Conservation (phyloP, 371 early-diverging fungal species). For the Coemansia linderi region DNA sequence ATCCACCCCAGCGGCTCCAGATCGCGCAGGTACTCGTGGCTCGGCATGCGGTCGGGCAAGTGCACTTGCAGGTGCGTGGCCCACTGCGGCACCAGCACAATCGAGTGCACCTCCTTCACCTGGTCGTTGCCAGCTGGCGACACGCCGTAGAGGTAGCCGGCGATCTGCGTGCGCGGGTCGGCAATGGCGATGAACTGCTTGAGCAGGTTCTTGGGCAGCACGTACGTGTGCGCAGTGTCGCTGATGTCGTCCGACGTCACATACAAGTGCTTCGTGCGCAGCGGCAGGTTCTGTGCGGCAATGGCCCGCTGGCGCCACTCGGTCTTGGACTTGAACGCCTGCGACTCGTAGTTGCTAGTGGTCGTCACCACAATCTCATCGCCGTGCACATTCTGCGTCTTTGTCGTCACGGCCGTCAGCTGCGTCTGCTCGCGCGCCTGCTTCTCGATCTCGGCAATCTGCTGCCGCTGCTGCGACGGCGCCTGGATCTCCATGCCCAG, state of each 20-base stretch:
- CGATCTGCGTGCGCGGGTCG: conserved; percentile 93
- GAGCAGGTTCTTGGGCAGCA: conserved; percentile 95
- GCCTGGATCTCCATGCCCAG: conserved; percentile 99
- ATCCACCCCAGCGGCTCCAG: conserved; percentile 98
- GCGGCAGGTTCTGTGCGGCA: conserved; percentile 88
- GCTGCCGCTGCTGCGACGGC: conserved; percentile 95
- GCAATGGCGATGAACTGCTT: conserved; percentile 93
- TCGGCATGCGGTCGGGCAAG: conserved; percentile 84
- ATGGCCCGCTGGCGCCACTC: conserved; percentile 98
- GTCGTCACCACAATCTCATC: conserved; percentile 98
- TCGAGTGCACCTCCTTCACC: conserved; percentile 93
- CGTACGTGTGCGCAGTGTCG: conserved; percentile 87
- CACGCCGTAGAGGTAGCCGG: conserved; percentile 94
- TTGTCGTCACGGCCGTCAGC: conserved; percentile 93
- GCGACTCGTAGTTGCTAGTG: conserved; percentile 94
- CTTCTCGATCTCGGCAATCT: conserved; percentile 96
- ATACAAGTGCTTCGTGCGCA: conserved; percentile 95
- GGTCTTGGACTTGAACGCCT: conserved; percentile 96
- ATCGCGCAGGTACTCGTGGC: conserved; percentile 86
- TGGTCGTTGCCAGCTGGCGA: conserved; percentile 81
- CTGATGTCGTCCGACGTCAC: conserved; percentile 93
- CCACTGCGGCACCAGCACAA: conserved; percentile 97
- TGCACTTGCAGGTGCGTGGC: conserved; percentile 93
- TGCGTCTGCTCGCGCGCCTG: conserved; percentile 89
- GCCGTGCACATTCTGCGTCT: conserved; percentile 95